Evolutionary conservation across 495 filamentous ascomycete genomes (phyloP).

Genomic region (Pyrenopolyporus hunteri): DNA sequence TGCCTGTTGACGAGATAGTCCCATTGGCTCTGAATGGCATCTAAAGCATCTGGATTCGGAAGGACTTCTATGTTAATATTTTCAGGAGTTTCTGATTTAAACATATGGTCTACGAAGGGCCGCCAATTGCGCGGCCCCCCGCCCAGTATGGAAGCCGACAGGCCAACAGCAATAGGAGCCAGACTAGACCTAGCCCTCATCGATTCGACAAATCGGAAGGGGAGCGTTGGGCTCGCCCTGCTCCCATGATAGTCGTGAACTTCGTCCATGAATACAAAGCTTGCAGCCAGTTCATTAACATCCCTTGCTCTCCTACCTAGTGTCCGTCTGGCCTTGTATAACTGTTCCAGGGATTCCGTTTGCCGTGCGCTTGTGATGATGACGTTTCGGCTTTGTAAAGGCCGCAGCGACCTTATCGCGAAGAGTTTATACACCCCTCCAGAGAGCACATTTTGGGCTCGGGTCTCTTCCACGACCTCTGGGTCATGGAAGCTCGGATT

Average conservation of each 20-base stretch:
- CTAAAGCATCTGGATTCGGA: background rate
- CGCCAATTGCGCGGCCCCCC: constrained; percentile 1
- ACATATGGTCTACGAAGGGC: background rate
- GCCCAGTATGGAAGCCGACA: constrained; percentile 5
- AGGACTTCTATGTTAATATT: background rate
- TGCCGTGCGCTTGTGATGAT: too few relatives aligned
- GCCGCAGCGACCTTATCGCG: too few relatives aligned
- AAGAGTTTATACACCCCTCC: too few relatives aligned
- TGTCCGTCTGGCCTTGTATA: background rate
- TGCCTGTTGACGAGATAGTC: background rate
- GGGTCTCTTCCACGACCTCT: too few relatives aligned
- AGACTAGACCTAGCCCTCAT: background rate
- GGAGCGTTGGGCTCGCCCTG: background rate
- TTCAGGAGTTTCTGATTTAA: background rate
- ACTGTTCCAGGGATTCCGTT: background rate
- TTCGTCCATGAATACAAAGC: constrained; percentile 18
- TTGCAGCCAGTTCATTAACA: background rate
- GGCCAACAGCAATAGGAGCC: constrained; percentile 1
- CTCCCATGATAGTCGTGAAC: constrained; percentile 6
- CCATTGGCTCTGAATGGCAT: background rate
- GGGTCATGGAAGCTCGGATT: too few relatives aligned
- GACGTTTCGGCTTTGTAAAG: too few relatives aligned
- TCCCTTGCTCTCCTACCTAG: background rate
- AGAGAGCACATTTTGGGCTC: too few relatives aligned
- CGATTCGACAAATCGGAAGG: background rate